phyloP scores from a whole-genome alignment of 495 filamentous ascomycete genomes.

The Delitschia confertaspora region DNA sequence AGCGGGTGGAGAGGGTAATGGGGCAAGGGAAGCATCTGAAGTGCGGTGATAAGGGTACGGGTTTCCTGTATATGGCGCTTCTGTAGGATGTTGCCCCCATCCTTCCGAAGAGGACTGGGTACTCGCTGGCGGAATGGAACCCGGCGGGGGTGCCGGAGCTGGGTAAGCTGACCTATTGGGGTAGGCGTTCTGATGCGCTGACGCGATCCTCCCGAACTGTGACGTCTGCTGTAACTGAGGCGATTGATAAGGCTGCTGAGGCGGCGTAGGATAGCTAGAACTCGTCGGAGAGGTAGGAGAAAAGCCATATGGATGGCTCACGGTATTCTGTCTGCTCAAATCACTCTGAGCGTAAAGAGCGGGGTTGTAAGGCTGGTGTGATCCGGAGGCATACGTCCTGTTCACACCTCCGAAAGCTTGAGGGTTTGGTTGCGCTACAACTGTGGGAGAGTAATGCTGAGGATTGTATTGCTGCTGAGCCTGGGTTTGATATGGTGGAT shows the following conservation, averaged over 20 bases:
- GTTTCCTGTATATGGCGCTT: conserved; percentile 43
- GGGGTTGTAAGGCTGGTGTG: conserved; percentile 63
- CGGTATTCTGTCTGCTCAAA: conserved; percentile 18
- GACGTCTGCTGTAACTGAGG: conserved; percentile 25
- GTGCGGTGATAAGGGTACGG: conserved; percentile 36
- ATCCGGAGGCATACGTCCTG: conserved; percentile 27
- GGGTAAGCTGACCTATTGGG: conserved; percentile 19
- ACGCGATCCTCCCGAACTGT: conserved; percentile 22
- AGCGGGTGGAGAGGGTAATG: conserved; percentile 23
- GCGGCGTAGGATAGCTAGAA: conserved; percentile 19
- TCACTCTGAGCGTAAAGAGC: conserved; percentile 44
- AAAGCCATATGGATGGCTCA: conserved; percentile 29
- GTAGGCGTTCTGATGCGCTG: too few species aligned
- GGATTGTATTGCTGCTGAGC: conserved; percentile 68
- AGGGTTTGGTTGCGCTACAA: conserved; percentile 46
- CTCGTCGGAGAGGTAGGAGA: conserved; percentile 23
- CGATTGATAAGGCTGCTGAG: conserved; percentile 12
- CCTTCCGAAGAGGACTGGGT: conserved; percentile 13
- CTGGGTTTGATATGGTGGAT: conserved; percentile 50
- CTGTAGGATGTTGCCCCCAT: conserved; percentile 37
- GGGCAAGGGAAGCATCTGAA: conserved; percentile 23
- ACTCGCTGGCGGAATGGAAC: conserved; percentile 22
- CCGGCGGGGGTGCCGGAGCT: conserved; percentile 25
- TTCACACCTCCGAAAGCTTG: conserved; percentile 32
- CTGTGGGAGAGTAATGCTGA: conserved; percentile 62